Conservation (phyloP, 106 monocot species). For the Xerophyta viscosa region DNA sequence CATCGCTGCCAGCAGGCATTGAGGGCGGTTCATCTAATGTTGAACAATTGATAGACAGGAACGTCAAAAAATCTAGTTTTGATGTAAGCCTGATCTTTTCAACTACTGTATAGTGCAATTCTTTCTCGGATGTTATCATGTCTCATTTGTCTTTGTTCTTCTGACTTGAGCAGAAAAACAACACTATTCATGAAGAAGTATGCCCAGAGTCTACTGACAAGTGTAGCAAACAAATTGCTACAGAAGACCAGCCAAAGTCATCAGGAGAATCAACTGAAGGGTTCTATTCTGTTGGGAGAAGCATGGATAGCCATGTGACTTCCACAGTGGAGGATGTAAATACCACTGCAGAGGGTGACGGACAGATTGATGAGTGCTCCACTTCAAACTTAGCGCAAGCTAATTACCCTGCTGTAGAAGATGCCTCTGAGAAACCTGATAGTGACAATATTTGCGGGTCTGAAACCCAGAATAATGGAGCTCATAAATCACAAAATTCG, state of each 20-base stretch:
- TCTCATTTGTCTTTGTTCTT: background rate
- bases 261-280: background rate
- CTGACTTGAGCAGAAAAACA: conserved; percentile 22
- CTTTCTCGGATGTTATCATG: background rate
- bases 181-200: conserved; percentile 8
- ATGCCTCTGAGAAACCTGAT: conserved; percentile 1
- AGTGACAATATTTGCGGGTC: conserved; percentile 1
- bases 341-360: conserved; percentile 6
- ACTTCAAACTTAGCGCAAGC: conserved; percentile 4
- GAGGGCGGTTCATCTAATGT: conserved; percentile 14
- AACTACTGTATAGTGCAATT: too few species aligned
- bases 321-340: background rate
- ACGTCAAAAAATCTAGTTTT: conserved; percentile 2
- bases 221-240: conserved; percentile 8
- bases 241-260: conserved; percentile 4
- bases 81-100: background rate
- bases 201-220: conserved; percentile 11
- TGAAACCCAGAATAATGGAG: conserved; percentile 9
- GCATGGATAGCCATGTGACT: background rate
- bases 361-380: conserved; percentile 1
- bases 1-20: background rate
- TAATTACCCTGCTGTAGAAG: background rate
- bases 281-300: conserved; percentile 2
- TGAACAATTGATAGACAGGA: conserved; percentile 4
- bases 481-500: conserved; percentile 10